A percentile compares a stretch with the other conserved stretches of the same genome.
phyloP scores from a whole-genome alignment of 257 asterid species.

The Solanum pennellii region DNA sequence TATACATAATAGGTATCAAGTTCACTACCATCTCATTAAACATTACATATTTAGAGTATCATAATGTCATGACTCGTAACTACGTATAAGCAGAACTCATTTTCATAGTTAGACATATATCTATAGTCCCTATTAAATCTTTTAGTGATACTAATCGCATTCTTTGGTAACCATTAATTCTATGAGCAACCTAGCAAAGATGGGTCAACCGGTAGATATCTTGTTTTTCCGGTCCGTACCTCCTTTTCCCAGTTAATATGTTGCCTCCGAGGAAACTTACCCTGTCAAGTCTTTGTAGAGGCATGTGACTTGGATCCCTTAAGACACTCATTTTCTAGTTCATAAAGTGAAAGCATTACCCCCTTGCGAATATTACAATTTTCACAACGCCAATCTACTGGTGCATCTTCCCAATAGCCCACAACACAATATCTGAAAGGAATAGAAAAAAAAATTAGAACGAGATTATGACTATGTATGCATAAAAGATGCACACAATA shows the following conservation, averaged over 20 bases:
- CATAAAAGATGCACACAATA: background rate
- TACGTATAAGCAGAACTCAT: background rate
- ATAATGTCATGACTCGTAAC: background rate
- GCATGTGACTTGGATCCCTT: background rate
- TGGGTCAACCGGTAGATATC: slow-evolving; percentile 17
- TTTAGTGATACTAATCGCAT: background rate
- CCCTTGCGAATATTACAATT: slow-evolving; percentile 16
- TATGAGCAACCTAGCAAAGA: background rate
- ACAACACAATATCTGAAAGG: slow-evolving; percentile 49
- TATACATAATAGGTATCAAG: background rate
- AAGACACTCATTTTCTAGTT: background rate
- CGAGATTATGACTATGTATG: background rate
- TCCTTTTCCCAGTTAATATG: slow-evolving; percentile 23
- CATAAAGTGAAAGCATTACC: slow-evolving; percentile 1
- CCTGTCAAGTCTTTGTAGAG: background rate
- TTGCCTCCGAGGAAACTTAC: background rate
- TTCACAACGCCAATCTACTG: slow-evolving; percentile 37
- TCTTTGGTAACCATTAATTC: background rate
- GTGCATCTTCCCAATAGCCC: background rate
- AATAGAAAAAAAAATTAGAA: background rate
- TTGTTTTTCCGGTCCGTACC: slow-evolving; percentile 35
- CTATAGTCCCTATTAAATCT: background rate
- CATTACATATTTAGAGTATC: background rate
- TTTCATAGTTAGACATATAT: background rate
- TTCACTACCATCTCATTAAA: background rate